Evolutionary conservation across 257 asterid genomes (phyloP).

Genomic region (Galeopsis tetrahit): DNA sequence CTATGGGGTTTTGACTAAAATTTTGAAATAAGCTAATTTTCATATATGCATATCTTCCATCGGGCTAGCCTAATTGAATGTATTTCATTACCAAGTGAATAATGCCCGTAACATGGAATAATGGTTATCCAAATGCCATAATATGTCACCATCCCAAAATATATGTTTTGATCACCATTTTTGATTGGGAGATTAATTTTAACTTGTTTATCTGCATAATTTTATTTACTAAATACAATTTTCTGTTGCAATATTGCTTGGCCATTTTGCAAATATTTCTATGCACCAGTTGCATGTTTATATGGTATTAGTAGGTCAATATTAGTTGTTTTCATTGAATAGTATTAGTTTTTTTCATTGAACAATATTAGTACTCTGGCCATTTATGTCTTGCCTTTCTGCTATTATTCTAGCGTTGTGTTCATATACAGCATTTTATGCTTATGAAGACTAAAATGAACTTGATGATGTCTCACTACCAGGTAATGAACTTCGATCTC

Average conservation of each 20-base stretch:
- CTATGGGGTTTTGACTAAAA: too few relatives aligned
- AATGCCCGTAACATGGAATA: constrained; percentile 9
- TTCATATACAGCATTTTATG: constrained; percentile 48
- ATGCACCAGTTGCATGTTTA: too few relatives aligned
- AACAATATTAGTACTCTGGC: background rate
- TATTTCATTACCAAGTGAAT: background rate
- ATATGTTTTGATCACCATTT: background rate
- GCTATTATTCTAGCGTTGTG: constrained; percentile 19
- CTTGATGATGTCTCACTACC: constrained; percentile 44
- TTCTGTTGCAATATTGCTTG: constrained; percentile 23
- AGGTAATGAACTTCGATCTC: constrained; percentile 44
- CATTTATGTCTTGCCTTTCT: background rate
- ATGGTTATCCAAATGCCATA: constrained; percentile 22
- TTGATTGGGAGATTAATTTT: constrained; percentile 17
- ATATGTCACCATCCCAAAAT: background rate
- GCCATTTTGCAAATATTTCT: too few relatives aligned
- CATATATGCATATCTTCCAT: constrained; percentile 11
- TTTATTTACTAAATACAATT: background rate
- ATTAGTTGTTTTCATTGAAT: too few relatives aligned
- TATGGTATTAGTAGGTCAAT: too few relatives aligned
- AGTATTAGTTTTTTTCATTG: background rate
- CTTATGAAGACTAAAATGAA: constrained; percentile 46
- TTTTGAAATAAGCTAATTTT: too few relatives aligned
- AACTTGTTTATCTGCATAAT: constrained; percentile 5
- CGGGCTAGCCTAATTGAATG: constrained; percentile 1